Conservation (phyloP, 805 yeast genomes). For the Candida manassasensis region DNA sequence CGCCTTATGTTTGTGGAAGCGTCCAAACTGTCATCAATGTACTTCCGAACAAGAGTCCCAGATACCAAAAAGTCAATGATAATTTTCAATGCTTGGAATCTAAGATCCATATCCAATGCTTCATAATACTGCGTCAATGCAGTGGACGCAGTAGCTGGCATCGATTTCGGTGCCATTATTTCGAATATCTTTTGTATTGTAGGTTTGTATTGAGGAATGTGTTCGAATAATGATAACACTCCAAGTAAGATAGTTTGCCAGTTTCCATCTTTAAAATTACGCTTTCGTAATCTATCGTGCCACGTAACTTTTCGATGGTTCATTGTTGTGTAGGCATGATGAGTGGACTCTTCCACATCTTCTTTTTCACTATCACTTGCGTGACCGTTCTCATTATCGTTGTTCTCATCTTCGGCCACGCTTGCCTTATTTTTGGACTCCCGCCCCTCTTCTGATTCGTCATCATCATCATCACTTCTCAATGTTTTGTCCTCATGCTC, state of each 20-base stretch:
- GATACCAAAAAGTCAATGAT: slow-evolving; percentile 59
- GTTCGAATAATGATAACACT: slow-evolving; percentile 55
- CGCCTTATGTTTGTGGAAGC: slow-evolving; percentile 58
- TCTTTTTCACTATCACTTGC: slow-evolving; percentile 16
- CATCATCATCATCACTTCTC: slow-evolving; percentile 20
- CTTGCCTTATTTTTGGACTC: slow-evolving; percentile 6
- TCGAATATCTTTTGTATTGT: slow-evolving; percentile 49
- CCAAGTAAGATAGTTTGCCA: slow-evolving; percentile 83
- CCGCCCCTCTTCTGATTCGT: slow-evolving; percentile 7
- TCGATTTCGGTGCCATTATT: slow-evolving; percentile 52
- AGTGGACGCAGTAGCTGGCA: slow-evolving; percentile 44
- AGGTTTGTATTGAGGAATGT: slow-evolving; percentile 49
- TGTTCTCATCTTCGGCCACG: slow-evolving; percentile 16
- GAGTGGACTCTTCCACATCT: slow-evolving; percentile 20
- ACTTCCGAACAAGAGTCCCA: slow-evolving; percentile 53
- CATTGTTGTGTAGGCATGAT: slow-evolving; percentile 45
- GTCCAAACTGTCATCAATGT: slow-evolving; percentile 67
- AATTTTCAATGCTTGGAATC: slow-evolving; percentile 55
- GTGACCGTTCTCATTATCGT: slow-evolving; percentile 11
- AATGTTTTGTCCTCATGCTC: slow-evolving; percentile 19
- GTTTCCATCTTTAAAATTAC: slow-evolving; percentile 76
- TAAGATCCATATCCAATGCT: slow-evolving; percentile 46
- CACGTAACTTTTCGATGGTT: slow-evolving; percentile 62
- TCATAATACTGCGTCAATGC: slow-evolving; percentile 53
- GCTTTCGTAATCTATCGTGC: slow-evolving; percentile 70